Conservation (phyloP, 768 basidiomycete species). For the Xerocomellus amylosporus region DNA sequence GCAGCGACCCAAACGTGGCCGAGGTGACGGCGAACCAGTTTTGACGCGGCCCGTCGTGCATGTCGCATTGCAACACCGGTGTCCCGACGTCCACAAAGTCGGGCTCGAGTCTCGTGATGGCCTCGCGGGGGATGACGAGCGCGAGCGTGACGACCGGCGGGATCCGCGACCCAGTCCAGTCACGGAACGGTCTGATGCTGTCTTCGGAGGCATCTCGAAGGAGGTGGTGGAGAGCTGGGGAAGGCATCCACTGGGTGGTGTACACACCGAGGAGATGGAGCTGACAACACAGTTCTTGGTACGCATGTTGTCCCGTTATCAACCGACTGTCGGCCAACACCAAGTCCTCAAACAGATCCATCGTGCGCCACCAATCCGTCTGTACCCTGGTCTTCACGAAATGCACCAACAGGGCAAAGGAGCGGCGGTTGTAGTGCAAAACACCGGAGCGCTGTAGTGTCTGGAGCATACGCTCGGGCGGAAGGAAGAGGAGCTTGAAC, state of each 20-base stretch:
- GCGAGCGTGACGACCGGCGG: slow-evolving; percentile 32
- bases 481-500: background rate
- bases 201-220: background rate
- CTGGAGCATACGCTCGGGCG: background rate
- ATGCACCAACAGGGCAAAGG: slow-evolving; percentile 45
- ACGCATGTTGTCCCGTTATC: slow-evolving; percentile 27
- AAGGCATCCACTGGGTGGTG: slow-evolving; percentile 15
- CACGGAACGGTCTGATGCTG: slow-evolving; percentile 20
- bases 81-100: slow-evolving; percentile 4
- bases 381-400: slow-evolving; percentile 37
- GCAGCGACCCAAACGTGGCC: slow-evolving; percentile 22
- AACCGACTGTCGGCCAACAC: slow-evolving; percentile 8
- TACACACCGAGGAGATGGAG: slow-evolving; percentile 41
- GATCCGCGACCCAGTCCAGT: slow-evolving; percentile 22
- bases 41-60: slow-evolving; percentile 4
- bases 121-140: slow-evolving; percentile 32
- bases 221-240: background rate
- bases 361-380: slow-evolving; percentile 41
- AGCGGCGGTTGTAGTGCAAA: slow-evolving; percentile 47
- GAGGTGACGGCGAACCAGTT: slow-evolving; percentile 20
- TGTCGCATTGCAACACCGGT: slow-evolving; percentile 21
- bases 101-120: slow-evolving; percentile 13
- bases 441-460: slow-evolving; percentile 10
- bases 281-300: slow-evolving; percentile 46
- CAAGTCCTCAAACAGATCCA: slow-evolving; percentile 34